Conservation (phyloP, 495 filamentous ascomycete genomes). For the Aspergillus leporis region DNA sequence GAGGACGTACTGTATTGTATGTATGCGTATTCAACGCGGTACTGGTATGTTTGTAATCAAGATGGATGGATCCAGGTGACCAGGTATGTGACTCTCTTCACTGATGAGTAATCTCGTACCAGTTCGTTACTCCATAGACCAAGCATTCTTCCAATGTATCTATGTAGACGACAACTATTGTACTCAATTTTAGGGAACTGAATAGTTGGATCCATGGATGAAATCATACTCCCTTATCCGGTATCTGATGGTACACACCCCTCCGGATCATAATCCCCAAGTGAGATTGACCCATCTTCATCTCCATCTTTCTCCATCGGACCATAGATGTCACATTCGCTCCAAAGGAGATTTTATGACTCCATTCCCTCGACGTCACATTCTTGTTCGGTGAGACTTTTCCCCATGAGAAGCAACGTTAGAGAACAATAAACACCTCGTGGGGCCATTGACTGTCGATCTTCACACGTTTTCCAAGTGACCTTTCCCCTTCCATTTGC, state of each 20-base stretch:
- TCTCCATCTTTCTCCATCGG: not conserved
- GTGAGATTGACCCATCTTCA: not conserved
- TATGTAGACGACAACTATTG: too few species aligned
- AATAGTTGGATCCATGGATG: too few species aligned
- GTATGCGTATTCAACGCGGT: not conserved
- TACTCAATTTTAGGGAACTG: too few species aligned
- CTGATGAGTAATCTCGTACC: too few species aligned
- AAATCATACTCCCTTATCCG: too few species aligned
- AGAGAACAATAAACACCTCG: not conserved
- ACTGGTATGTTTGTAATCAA: not conserved
- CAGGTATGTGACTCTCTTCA: not conserved
- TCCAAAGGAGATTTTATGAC: not conserved
- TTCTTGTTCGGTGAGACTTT: not conserved
- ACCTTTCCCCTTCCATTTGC: not conserved
- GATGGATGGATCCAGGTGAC: not conserved
- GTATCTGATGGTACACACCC: not conserved
- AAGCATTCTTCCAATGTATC: too few species aligned
- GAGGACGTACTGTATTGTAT: not conserved
- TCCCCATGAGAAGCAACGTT: slow-evolving; percentile 5
- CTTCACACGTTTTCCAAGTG: not conserved
- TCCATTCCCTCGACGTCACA: slow-evolving; percentile 1
- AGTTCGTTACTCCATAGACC: too few species aligned
- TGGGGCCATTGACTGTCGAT: not conserved
- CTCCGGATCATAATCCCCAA: not conserved
- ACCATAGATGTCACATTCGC: not conserved